phyloP scores from a whole-genome alignment of 2,329 filamentous ascomycete genomes.

The Aspergillus chevalieri region DNA sequence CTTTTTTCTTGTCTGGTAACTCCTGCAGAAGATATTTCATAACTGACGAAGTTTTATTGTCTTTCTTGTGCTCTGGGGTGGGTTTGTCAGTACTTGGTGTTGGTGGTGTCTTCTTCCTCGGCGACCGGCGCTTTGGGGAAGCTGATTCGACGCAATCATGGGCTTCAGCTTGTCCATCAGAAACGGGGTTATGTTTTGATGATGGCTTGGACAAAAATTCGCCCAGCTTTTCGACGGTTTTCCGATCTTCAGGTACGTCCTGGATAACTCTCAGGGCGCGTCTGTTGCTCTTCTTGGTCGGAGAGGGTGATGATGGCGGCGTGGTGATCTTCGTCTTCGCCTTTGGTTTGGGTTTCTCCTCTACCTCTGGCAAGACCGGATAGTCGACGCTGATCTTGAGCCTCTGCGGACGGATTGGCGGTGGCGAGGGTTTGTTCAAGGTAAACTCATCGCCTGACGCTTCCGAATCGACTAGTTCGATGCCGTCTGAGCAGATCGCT shows the following conservation, averaged over 20 bases:
- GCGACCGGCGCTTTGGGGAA: background rate
- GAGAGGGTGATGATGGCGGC: background rate
- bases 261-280: background rate
- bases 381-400: constrained; percentile 18
- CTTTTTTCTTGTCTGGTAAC: background rate
- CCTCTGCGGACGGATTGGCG: constrained; percentile 1
- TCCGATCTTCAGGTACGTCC: background rate
- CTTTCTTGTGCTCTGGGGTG: background rate
- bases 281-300: constrained; percentile 1
- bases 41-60: background rate
- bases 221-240: constrained; percentile 11
- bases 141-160: background rate
- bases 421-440: background rate
- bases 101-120: background rate
- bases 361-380: background rate
- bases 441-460: constrained; percentile 1
- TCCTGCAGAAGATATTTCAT: background rate
- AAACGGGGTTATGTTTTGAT: background rate
- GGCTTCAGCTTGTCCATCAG: background rate
- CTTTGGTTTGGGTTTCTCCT: background rate
- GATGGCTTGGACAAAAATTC: constrained; percentile 14
- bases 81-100: background rate
- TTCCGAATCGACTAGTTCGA: constrained; percentile 10
- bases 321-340: too few species aligned
- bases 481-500: constrained; percentile 3